phyloP scores from a whole-genome alignment of 768 basidiomycete genomes.

The Mycena belliarum region DNA sequence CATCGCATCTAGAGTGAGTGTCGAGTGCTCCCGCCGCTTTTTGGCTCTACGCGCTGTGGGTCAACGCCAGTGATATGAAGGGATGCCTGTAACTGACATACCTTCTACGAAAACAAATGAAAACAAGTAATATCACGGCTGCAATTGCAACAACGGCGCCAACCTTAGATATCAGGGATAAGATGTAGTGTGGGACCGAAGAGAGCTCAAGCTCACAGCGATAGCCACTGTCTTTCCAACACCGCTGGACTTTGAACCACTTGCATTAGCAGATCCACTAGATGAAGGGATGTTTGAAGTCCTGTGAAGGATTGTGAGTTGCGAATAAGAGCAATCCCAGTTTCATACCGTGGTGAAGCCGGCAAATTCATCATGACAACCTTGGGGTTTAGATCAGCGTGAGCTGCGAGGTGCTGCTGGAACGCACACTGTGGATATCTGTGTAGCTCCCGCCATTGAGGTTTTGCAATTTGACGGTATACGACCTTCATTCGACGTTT shows the following conservation, averaged over 20 bases:
- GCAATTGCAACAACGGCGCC: conserved; percentile 6
- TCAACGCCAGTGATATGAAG: neutral
- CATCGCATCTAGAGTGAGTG: conserved; percentile 3
- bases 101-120: conserved; percentile 9
- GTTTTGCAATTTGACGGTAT: conserved; percentile 20
- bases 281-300: neutral
- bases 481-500: no score
- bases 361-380: conserved; percentile 20
- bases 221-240: conserved; percentile 13
- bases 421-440: conserved; percentile 16
- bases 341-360: neutral
- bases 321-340: neutral
- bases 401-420: neutral
- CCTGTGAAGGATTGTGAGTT: neutral
- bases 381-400: neutral
- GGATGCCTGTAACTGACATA: neutral
- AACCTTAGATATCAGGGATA: neutral
- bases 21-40: neutral
- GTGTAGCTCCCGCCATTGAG: conserved; percentile 9
- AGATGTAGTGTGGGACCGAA: neutral
- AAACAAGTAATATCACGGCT: conserved; percentile 1
- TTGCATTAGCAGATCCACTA: neutral
- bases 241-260: neutral
- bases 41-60: neutral
- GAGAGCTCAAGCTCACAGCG: neutral